phyloP scores from a whole-genome alignment of 2,329 filamentous ascomycete species.

The Talaromyces sp. region DNA sequence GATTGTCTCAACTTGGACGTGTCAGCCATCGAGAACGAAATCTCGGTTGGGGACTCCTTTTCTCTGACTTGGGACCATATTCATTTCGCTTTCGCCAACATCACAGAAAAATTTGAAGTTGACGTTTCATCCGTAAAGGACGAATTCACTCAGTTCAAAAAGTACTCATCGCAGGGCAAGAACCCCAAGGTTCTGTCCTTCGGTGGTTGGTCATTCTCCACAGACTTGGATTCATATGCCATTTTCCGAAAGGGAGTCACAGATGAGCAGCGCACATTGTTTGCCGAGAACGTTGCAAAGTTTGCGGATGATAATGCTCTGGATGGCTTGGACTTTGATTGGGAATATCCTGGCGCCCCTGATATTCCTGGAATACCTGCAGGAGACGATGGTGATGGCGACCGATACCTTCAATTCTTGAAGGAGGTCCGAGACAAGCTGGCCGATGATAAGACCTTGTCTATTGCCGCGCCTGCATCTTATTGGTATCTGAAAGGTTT shows the following conservation, averaged over 20 bases:
- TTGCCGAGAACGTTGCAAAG: slow-evolving; percentile 39
- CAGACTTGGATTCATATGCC: background rate
- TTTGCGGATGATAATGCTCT: slow-evolving; percentile 41
- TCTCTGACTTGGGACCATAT: too few species aligned
- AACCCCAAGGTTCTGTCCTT: slow-evolving; percentile 1
- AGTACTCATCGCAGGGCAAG: too few species aligned
- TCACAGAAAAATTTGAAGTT: too few species aligned
- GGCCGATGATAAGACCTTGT: background rate
- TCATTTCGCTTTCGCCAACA: too few species aligned
- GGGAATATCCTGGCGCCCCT: slow-evolving; percentile 40
- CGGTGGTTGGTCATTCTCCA: slow-evolving; percentile 1
- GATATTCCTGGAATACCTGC: slow-evolving; percentile 2
- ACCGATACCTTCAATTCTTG: background rate
- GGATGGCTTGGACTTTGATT: slow-evolving; percentile 48
- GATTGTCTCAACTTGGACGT: too few species aligned
- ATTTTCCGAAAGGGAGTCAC: background rate
- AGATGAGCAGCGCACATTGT: background rate
- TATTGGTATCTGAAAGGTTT: slow-evolving; percentile 38
- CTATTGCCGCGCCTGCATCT: slow-evolving; percentile 30
- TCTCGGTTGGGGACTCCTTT: too few species aligned
- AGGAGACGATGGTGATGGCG: background rate
- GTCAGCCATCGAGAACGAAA: too few species aligned
- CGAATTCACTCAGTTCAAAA: too few species aligned
- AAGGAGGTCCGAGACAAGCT: background rate
- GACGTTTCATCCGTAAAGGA: too few species aligned